Evolutionary conservation across 768 basidiomycete genomes (phyloP), one percentile per base, ranked within the genome.

Genomic region (Rubroboletus satanas): DNA sequence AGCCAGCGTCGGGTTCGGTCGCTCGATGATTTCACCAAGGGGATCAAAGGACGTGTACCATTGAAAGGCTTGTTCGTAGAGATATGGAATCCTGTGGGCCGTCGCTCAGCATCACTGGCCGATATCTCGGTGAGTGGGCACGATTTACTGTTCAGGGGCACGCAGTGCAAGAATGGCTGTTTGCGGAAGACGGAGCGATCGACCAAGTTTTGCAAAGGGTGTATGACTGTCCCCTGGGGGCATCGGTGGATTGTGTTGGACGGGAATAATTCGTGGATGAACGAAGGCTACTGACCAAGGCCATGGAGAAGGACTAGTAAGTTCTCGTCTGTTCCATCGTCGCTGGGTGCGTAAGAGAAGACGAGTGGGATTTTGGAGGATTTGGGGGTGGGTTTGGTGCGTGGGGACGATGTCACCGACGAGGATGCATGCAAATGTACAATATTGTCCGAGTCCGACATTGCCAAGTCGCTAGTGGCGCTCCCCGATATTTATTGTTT

Each of bases 281-380:
- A 9, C 4, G 18, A 18, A 8, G 17, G 26, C 37, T 28, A 59
- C 80, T 52, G 58, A 91, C 93, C 93, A 26, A 95, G 79, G 0
- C 93, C 93, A 58, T 96, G 93, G 8, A 96, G 74, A 32, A 96
- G 77, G 55, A 96, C 78, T 23, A 96, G 71, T 17, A 95, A 71
- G 68, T 95, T 95, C 68, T 91, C 87, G 61, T 95, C 91, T 9
- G 83, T 87, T 42, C 90, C 90, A 67, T 94, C 90, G 55, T 84
- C 79, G 56, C 90, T 92, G 14, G 90, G 76, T 6, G 73, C 57
- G 68, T 94, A 96, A 3, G 73, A 74, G 69, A 87, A 90, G 18
- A 80, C 79, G 17, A 81, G 77, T 2, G 80, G 73, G 42, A 87
- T 75, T 17, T 66, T 67, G 14, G 74, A 66, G 7, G 69, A 58